Evolutionary conservation across 1,139 yeast genomes (phyloP).

Genomic region (Suhomyces choctaworum): DNA sequence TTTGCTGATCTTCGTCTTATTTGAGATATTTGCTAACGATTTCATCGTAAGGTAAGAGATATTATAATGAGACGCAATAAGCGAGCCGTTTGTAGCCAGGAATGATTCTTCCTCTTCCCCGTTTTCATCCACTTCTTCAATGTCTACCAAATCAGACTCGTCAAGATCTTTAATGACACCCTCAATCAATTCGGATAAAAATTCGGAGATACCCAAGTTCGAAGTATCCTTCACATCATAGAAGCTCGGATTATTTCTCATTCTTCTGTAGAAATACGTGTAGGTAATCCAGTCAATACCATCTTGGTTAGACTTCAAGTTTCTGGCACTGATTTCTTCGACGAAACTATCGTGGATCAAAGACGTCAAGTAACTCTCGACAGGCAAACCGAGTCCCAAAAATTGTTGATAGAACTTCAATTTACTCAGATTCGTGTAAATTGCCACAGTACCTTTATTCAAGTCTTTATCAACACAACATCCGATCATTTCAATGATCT

Average conservation of each 20-base stretch:
- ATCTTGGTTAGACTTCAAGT: slow-evolving; percentile 74
- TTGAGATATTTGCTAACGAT: slow-evolving; percentile 51
- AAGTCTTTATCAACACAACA: slow-evolving; percentile 37
- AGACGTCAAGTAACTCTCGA: slow-evolving; percentile 71
- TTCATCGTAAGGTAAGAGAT: slow-evolving; percentile 68
- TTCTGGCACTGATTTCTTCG: slow-evolving; percentile 66
- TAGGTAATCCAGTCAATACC: slow-evolving; percentile 90
- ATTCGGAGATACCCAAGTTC: slow-evolving; percentile 72
- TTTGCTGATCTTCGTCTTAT: slow-evolving; percentile 58
- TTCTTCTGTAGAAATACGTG: slow-evolving; percentile 77
- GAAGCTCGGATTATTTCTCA: slow-evolving; percentile 82
- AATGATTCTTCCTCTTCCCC: slow-evolving; percentile 45
- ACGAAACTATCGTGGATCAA: slow-evolving; percentile 65
- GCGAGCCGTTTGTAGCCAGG: slow-evolving; percentile 63
- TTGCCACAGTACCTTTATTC: slow-evolving; percentile 38
- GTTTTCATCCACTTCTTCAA: slow-evolving; percentile 31
- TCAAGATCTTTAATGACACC: slow-evolving; percentile 63
- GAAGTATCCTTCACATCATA: slow-evolving; percentile 73
- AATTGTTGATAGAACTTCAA: slow-evolving; percentile 70
- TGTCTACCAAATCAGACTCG: slow-evolving; percentile 62
- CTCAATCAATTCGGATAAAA: slow-evolving; percentile 81
- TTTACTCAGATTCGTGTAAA: slow-evolving; percentile 59
- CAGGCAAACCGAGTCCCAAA: slow-evolving; percentile 72
- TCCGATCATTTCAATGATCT: slow-evolving; percentile 75
- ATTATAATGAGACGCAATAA: slow-evolving; percentile 74